These are phyloP conservation scores for Dimocarpus longan DNA, from an alignment of 345 rosid genomes.

Conservation along the genomic window DNA sequence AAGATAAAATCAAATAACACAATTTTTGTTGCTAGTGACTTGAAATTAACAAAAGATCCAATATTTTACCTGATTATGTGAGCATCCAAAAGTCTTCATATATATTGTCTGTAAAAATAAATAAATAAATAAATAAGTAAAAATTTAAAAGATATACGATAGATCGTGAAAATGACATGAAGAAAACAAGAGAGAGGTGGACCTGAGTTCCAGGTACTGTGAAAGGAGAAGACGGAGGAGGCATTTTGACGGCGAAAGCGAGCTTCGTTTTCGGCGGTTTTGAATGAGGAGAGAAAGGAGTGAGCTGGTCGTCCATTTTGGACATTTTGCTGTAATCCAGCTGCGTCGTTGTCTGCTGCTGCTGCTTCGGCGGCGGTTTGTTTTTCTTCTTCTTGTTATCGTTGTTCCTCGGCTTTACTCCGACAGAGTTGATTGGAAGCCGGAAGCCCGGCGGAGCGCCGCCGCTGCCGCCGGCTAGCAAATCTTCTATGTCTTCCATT, in stretches of 20 bases:
- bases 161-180: background rate
- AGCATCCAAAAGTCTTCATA: constrained; percentile 94
- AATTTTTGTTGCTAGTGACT: background rate
- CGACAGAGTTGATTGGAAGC: constrained; percentile 62
- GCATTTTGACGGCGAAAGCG: background rate
- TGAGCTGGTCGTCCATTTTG: constrained; percentile 30
- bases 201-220: constrained; percentile 90
- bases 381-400: constrained; percentile 28
- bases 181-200: background rate
- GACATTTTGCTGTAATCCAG: constrained; percentile 27
- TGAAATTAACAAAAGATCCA: constrained; percentile 22
- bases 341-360: constrained; percentile 17
- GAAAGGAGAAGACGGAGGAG: constrained; percentile 28
- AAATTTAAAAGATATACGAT: background rate
- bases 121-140: constrained; percentile 6
- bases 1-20: too few species aligned
- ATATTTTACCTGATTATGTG: constrained; percentile 72
- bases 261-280: background rate
- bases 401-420: constrained; percentile 51
- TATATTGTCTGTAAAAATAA: constrained; percentile 58
- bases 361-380: background rate
- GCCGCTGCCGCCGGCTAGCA: constrained; percentile 49
- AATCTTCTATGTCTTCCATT: constrained; percentile 93
- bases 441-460: constrained; percentile 76
- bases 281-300: constrained; percentile 26